These are phyloP conservation scores for Pichia sp. DNA, from an alignment of 1,139 yeast genomes.

Conservation along the genomic window DNA sequence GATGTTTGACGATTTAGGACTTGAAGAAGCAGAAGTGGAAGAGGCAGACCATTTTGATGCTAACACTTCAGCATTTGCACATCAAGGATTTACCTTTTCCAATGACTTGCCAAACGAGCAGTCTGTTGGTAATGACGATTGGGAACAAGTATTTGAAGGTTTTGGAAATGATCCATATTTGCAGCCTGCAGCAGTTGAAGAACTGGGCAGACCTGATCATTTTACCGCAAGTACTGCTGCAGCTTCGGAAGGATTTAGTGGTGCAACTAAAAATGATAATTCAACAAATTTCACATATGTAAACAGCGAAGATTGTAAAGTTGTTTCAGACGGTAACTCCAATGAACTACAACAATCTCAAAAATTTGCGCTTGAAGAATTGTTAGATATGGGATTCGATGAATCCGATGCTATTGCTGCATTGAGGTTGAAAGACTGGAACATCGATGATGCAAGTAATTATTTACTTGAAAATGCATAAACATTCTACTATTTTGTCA, in stretches of 20 bases:
- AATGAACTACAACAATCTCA: conserved; percentile 23
- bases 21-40: conserved; percentile 42
- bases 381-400: conserved; percentile 86
- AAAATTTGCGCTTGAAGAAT: conserved; percentile 53
- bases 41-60: conserved; percentile 30
- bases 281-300: no score
- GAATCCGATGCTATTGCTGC: conserved; percentile 59
- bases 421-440: conserved; percentile 59
- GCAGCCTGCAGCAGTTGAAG: conserved; percentile 12
- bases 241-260: conserved; percentile 5
- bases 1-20: conserved; percentile 42
- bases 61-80: conserved; percentile 5
- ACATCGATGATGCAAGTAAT: conserved; percentile 79
- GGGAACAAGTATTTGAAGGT: conserved; percentile 93
- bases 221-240: conserved; percentile 7
- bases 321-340: not conserved
- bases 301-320: no score
- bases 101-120: not conserved
- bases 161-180: conserved; percentile 51
- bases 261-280: conserved; percentile 2
- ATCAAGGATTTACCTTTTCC: conserved; percentile 19
- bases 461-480: conserved; percentile 48
- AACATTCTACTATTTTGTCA: not conserved
- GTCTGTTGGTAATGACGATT: conserved; percentile 45
- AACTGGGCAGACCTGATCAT: conserved; percentile 1